Conservation (phyloP, 441 rosid genomes). For the Dalechampia spathulata region DNA sequence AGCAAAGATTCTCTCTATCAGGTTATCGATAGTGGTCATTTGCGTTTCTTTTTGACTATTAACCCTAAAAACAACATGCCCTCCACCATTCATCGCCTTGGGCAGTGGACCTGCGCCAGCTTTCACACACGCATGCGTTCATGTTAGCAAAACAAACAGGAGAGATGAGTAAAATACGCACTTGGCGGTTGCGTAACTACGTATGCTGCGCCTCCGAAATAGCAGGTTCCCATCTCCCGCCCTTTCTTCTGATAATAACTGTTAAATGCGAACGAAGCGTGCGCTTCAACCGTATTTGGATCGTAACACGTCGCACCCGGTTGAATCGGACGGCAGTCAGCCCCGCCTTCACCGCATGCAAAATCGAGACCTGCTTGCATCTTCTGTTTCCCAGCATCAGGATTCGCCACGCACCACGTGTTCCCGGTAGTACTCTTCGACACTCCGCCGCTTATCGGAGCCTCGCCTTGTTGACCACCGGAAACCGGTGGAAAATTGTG, state of each 20-base stretch:
- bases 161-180: slow-evolving; percentile 27
- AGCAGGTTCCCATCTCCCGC: slow-evolving; percentile 59
- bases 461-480: slow-evolving; percentile 17
- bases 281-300: slow-evolving; percentile 75
- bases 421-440: slow-evolving; percentile 56
- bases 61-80: neutral
- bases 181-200: slow-evolving; percentile 73
- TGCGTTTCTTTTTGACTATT: too few species aligned
- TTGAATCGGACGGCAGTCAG: slow-evolving; percentile 75
- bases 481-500: slow-evolving; percentile 28
- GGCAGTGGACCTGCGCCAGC: neutral
- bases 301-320: slow-evolving; percentile 57
- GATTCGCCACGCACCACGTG: slow-evolving; percentile 83
- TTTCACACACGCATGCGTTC: neutral
- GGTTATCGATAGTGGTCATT: too few species aligned
- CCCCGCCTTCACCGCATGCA: slow-evolving; percentile 88
- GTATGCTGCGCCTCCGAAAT: slow-evolving; percentile 75
- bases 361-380: slow-evolving; percentile 65
- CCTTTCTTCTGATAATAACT: slow-evolving; percentile 78
- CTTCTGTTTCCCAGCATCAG: slow-evolving; percentile 44
- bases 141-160: neutral
- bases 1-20: too few species aligned
- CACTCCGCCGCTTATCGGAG: slow-evolving; percentile 39
- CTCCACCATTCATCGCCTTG: neutral
- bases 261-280: slow-evolving; percentile 86